These are phyloP conservation scores for Candida sithepensis DNA, from an alignment of 805 yeast species.

Conservation along the genomic window DNA sequence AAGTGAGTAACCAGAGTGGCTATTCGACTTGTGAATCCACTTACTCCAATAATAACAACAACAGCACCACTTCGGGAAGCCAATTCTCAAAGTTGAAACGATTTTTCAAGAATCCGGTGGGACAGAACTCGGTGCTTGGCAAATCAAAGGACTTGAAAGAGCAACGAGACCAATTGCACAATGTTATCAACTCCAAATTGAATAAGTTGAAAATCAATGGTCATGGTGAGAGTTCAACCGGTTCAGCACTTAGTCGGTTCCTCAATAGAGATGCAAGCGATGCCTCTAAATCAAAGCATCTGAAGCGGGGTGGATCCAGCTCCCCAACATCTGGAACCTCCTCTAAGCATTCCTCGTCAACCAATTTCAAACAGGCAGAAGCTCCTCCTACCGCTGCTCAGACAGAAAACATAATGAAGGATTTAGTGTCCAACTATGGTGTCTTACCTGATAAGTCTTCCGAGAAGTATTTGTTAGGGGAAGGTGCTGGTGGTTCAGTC, in stretches of 20 bases:
- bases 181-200: constrained; percentile 15
- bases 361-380: not conserved
- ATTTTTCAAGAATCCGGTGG: constrained; percentile 36
- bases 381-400: constrained; percentile 1
- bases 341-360: not conserved
- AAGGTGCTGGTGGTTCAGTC: constrained; percentile 97
- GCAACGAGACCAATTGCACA: constrained; percentile 19
- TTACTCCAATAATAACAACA: constrained; percentile 6
- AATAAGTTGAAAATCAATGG: constrained; percentile 16
- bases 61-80: not conserved
- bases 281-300: not conserved
- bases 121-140: not conserved
- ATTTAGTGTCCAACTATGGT: constrained; percentile 63
- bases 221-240: not conserved
- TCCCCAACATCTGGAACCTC: not conserved
- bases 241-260: not conserved
- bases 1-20: constrained; percentile 14
- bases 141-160: constrained; percentile 8
- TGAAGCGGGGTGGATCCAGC: not conserved
- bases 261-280: not conserved
- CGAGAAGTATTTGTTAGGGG: constrained; percentile 48
- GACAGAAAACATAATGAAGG: constrained; percentile 23
- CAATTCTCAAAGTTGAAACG: constrained; percentile 36
- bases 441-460: constrained; percentile 54
- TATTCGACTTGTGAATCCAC: constrained; percentile 15